Evolutionary conservation across 495 filamentous ascomycete species (phyloP).

Genomic region (Cercophora scortea): DNA sequence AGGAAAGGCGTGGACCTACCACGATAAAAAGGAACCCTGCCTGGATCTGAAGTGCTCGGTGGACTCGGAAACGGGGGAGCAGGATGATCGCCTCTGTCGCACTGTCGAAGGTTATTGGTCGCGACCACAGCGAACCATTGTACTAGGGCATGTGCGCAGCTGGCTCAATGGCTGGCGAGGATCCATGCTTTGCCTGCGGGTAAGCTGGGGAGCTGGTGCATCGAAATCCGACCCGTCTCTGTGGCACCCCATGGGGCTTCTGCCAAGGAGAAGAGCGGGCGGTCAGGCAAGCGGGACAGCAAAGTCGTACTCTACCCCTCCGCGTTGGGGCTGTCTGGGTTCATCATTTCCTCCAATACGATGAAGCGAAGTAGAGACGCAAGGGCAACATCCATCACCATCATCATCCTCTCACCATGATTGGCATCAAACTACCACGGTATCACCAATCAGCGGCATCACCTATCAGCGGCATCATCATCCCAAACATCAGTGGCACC

Average conservation of each 20-base stretch:
- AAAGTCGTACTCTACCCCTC: slow-evolving; percentile 4
- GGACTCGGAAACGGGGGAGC: background rate
- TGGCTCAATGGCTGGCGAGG: background rate
- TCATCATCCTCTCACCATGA: too few relatives aligned
- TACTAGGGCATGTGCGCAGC: background rate
- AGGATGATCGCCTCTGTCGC: background rate
- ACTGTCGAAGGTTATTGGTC: background rate
- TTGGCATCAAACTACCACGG: too few relatives aligned
- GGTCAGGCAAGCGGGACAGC: slow-evolving; percentile 3
- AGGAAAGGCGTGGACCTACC: background rate
- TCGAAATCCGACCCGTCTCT: slow-evolving; percentile 1
- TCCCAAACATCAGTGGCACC: too few relatives aligned
- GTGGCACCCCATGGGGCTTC: background rate
- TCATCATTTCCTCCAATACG: background rate
- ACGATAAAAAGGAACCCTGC: too few relatives aligned
- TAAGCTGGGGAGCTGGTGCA: background rate
- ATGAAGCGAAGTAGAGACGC: slow-evolving; percentile 2
- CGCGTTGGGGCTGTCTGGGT: slow-evolving; percentile 3
- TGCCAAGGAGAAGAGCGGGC: slow-evolving; percentile 1
- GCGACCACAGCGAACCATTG: background rate
- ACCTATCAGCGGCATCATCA: too few relatives aligned
- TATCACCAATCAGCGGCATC: too few relatives aligned
- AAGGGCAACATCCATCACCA: too few relatives aligned
- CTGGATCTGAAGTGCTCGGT: background rate
- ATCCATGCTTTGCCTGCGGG: background rate